These are phyloP conservation scores for Tetrahymena malaccensis DNA, from an alignment of 73 alveolate genomes.

Conservation along the genomic window DNA sequence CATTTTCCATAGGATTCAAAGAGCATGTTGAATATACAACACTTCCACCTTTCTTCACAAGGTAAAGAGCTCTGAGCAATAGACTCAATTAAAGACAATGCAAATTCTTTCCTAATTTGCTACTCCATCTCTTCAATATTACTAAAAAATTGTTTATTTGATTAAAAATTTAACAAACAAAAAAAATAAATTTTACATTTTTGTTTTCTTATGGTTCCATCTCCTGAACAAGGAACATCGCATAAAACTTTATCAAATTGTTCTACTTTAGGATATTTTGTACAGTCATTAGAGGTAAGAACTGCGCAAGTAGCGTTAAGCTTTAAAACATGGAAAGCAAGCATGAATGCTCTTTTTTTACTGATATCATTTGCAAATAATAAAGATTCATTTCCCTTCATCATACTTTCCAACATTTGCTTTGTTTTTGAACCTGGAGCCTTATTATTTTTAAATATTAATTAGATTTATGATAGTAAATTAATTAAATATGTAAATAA, in stretches of 20 bases:
- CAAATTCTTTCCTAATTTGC: slow-evolving; percentile 45
- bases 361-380: slow-evolving; percentile 94
- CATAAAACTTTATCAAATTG: slow-evolving; percentile 35
- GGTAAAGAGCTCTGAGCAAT: slow-evolving; percentile 46
- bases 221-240: slow-evolving; percentile 55
- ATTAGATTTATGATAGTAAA: no score
- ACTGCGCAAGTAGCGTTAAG: slow-evolving; percentile 74
- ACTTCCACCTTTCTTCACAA: slow-evolving; percentile 52
- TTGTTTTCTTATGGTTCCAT: slow-evolving; percentile 48
- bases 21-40: slow-evolving; percentile 47
- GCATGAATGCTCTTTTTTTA: slow-evolving; percentile 86
- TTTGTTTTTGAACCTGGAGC: slow-evolving; percentile 99
- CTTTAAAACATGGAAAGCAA: slow-evolving; percentile 85
- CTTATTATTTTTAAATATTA: not conserved
- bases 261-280: not conserved
- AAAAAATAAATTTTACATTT: not conserved
- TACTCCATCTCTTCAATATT: slow-evolving; percentile 56
- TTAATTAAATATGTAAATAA: no score
- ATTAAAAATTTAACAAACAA: not conserved
- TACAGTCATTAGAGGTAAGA: slow-evolving; percentile 28
- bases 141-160: not conserved
- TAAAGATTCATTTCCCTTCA: slow-evolving; percentile 51
- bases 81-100: slow-evolving; percentile 53
- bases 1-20: slow-evolving; percentile 48
- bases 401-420: slow-evolving; percentile 81